Conservation (phyloP, 1,284 basidiomycete species). For the Malassezia equina region DNA sequence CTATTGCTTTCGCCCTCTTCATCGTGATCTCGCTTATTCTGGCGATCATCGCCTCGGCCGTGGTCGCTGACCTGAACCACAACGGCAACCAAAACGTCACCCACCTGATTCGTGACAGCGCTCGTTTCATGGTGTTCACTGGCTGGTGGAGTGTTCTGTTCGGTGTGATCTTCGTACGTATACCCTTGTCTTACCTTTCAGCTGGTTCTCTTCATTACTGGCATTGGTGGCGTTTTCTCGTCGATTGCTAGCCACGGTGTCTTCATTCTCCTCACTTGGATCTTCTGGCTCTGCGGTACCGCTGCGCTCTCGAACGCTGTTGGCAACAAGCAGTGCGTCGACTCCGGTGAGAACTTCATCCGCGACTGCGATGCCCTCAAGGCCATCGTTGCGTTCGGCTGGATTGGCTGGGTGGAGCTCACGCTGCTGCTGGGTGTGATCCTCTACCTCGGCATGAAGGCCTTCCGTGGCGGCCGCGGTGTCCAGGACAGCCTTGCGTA, state of each 20-base stretch:
- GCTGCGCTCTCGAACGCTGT: conserved; percentile 36
- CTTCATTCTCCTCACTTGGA: conserved; percentile 36
- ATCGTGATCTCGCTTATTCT: conserved; percentile 36
- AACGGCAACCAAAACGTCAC: conserved; percentile 27
- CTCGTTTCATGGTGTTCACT: conserved; percentile 39
- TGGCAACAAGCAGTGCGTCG: conserved; percentile 16
- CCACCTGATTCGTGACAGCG: conserved; percentile 23
- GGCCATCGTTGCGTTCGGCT: conserved; percentile 42
- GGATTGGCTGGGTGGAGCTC: conserved; percentile 40
- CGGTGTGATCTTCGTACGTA: conserved; percentile 36
- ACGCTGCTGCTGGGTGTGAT: conserved; percentile 37
- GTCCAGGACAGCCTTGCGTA: conserved; percentile 38
- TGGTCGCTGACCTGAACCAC: conserved; percentile 38
- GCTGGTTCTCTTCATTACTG: conserved; percentile 41
- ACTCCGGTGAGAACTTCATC: conserved; percentile 17
- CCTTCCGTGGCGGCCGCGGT: conserved; percentile 44
- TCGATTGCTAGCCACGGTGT: conserved; percentile 45
- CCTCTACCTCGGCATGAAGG: conserved; percentile 31
- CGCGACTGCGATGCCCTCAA: conserved; percentile 39
- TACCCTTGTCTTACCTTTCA: conserved; percentile 16
- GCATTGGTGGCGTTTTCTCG: conserved; percentile 40
- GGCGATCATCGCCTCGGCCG: conserved; percentile 37
- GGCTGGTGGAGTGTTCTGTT: conserved; percentile 46
- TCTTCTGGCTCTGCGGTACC: conserved; percentile 42
- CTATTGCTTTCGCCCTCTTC: conserved; percentile 36